Evolutionary conservation across 306 rosid species (phyloP).

Genomic region (Rosa chinensis): DNA sequence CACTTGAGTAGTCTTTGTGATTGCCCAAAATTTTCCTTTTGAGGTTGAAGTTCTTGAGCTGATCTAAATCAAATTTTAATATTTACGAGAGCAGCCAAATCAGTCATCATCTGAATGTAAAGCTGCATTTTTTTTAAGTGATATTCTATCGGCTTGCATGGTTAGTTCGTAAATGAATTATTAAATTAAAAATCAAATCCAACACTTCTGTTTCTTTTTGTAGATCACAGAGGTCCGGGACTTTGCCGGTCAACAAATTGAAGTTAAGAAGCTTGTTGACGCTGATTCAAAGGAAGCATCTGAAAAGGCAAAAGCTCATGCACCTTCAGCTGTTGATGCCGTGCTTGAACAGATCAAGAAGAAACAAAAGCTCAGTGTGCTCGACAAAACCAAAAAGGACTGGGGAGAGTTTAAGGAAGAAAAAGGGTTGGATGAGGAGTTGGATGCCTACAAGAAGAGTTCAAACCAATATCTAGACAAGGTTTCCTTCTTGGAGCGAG

Average conservation of each 20-base stretch:
- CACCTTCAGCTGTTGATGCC: conserved; percentile 85
- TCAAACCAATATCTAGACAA: conserved; percentile 88
- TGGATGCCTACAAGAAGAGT: conserved; percentile 98
- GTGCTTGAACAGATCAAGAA: conserved; percentile 90
- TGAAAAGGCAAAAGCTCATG: conserved; percentile 61
- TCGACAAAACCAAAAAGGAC: conserved; percentile 90
- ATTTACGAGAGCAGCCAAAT: not conserved
- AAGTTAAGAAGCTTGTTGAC: conserved; percentile 77
- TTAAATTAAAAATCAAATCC: not conserved
- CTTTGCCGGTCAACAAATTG: conserved; percentile 93
- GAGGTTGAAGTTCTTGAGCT: not conserved
- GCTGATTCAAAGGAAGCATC: conserved; percentile 85
- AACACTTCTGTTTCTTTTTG: conserved; percentile 26
- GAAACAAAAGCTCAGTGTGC: conserved; percentile 93
- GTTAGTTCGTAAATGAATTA: not conserved
- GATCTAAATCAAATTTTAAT: not conserved
- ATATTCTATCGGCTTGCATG: conserved; percentile 3
- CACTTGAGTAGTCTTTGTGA: not conserved
- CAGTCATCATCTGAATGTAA: not conserved
- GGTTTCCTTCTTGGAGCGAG: conserved; percentile 87
- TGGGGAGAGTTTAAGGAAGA: conserved; percentile 99
- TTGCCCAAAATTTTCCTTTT: not conserved
- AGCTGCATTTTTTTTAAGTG: conserved; percentile 8
- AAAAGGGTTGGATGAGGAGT: conserved; percentile 73
- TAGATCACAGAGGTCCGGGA: conserved; percentile 92